Base-by-base conservation (phyloP, 2,329 filamentous ascomycete species). In the Exophiala alcalophila region DNA sequence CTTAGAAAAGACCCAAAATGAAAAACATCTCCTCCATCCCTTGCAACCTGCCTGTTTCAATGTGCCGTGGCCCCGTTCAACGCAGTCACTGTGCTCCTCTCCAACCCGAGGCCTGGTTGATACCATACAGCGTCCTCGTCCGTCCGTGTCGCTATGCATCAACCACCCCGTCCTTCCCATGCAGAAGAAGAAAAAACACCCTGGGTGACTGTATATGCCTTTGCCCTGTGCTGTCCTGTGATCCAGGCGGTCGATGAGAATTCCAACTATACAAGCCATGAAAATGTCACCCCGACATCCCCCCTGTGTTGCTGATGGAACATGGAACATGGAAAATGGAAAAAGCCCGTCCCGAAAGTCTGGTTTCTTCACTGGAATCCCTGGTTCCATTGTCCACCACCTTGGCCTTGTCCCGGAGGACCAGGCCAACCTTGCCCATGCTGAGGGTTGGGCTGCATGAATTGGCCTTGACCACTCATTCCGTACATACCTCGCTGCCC, bases 381-480 rank as follows among this genome's bases (percentile, higher is more conserved):
- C 29, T 47, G 50, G n/a, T 43, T 52, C 53, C 49, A 53, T 26
- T 49, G 47, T 28, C 38, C 41, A 23, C 40, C 48, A 35, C 26
- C 41, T 32, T 49, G 50, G 27, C 31, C 30, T 21, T 45, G 50
- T n/a, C 29, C 35, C 26, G 50, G 50, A 18, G 47, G 43, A 12
- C 48, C 51, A 30, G 46, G 37, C 53, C 52, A 54, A 29, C 45
- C 48, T 33, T 56, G 53, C 25, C 47, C 46, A 34, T 52, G 53
- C 26, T 51, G 49, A 21, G 46, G 49, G 19, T 51, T 49, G 16
- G 44, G 50, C 27, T 45, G 51, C 47, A 57, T 54, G 38, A 46
- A 57, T 21, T 55, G 51, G 7, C 36, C 38, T 23, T 54, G 52
- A 8, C 34, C 46, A 12, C 39, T 44, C 32, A 51, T 50, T 23